Evolutionary conservation across 768 basidiomycete species (phyloP), one percentile per base, ranked within the genome.

Genomic region (Auricularia sp.): DNA sequence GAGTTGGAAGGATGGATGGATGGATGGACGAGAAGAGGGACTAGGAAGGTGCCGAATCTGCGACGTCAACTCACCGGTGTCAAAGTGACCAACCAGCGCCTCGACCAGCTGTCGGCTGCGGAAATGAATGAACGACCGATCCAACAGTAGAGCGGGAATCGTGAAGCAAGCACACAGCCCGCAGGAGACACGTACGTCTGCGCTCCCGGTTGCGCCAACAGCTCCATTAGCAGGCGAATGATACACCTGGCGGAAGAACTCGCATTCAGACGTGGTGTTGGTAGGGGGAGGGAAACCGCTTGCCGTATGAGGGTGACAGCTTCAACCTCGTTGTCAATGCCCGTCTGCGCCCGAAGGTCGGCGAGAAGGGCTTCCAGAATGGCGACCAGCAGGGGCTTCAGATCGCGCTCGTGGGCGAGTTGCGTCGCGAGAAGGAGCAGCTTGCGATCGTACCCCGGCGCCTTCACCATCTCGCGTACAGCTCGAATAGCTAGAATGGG

Each of bases 381-480:
- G 44, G 84, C 79, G 59, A 92, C 79, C 61, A 93, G 82, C 67
- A 93, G 77, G 42, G 75, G 74, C 74, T 86, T 90, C 83, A 90
- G 84, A 72, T 88, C 85, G 68, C 83, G 80, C 68, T 90, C 87
- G 74, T 91, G 87, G 53, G 92, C 91, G 65, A 94, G 80, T 74
- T 87, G 87, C 23, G 89, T 92, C 61, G 90, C 90, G 63, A 93
- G 79, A 66, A 92, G 77, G 67, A 93, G 77, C 89, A 93, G 91
- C 71, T 85, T 88, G 68, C 88, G 85, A 79, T 93, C 87, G 74
- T 93, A 92, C 74, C 88, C 88, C 68, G 84, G 78, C 63, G 90
- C 84, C 67, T 81, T 80, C 62, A 84, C 80, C 85, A 93, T 89
- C 66, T 80, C 81, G 61, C 80, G 80, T 62, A 91, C 79, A n/a